Base-by-base conservation (phyloP, 495 filamentous ascomycete species). In the Copromyces sp. region DNA sequence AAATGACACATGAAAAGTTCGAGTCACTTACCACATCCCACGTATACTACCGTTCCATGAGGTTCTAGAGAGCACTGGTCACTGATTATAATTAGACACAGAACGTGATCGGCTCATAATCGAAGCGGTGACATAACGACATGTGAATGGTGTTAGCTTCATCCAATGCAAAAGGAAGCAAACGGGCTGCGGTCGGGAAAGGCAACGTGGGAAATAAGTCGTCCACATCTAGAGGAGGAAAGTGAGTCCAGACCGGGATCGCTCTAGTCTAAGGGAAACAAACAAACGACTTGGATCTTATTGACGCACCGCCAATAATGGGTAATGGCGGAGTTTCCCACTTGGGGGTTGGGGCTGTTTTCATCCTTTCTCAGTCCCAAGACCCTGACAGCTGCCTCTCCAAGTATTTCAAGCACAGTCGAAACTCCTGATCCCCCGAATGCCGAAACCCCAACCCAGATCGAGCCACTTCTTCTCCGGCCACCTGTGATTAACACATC, bases 331-430 rank as follows among this genome's bases (percentile, higher is more conserved):
- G 53, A 65, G 53, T 73, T 69, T 44, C 41, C 39, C 3, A 12
- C 24, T 24, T 24, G 24, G 59, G 59, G 29, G 16, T 39, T 20
- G 37, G 35, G 12, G 16, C 41, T 7, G 17, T 20, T 29, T 65
- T 17, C 41, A 72, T 39, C 71, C 11, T 70, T 59, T 40, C 69
- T 11, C 29, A 44, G 2, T 68, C 70, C 65, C 70, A 72, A 39
- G 45, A 35, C 29, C 6, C 3, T 61, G 29, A 61, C 29, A 35
- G 24, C 29, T 61, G 53, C 53, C 29, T 73, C 4, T 73, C 71
- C 40, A 75, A 40, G 40, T 70, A 73, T 69, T 42, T 39, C 6
- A 69, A 47, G 68, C 73, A 73, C 32, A 53, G 29, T 4, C 40
- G 14, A 24, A 20, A n/a, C 5, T 1, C 6, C 9, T 9, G 29